These are phyloP conservation scores for Coemansia sp. DNA, from an alignment of 192 early-diverging fungal genomes.

Conservation along the genomic window DNA sequence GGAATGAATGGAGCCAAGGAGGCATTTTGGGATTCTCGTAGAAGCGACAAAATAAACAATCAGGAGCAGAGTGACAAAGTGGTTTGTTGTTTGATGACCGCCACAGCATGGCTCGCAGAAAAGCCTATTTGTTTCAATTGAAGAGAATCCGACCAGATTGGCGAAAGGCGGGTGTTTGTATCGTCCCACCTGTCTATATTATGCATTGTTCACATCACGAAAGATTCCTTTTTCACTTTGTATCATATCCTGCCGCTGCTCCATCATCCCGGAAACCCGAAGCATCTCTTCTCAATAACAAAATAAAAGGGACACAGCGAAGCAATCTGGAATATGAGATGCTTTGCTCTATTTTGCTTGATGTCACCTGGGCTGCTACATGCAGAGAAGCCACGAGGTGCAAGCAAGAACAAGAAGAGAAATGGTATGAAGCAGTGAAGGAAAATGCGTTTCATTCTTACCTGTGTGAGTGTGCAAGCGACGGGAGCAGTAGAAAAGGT, in stretches of 20 bases:
- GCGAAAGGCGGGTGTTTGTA: slow-evolving; percentile 1
- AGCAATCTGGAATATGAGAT: slow-evolving; percentile 5
- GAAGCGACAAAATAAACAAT: not conserved
- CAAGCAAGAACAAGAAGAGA: slow-evolving; percentile 7
- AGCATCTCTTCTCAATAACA: slow-evolving; percentile 5
- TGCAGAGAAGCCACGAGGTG: slow-evolving; percentile 12
- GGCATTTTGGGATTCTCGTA: not conserved
- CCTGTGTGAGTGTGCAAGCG: not conserved
- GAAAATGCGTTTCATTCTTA: not conserved
- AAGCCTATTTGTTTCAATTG: slow-evolving; percentile 1
- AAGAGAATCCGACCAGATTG: not conserved
- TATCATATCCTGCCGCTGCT: not conserved
- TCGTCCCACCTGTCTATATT: slow-evolving; percentile 1
- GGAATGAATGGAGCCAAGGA: slow-evolving; percentile 5
- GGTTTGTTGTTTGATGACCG: slow-evolving; percentile 6
- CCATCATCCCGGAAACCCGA: slow-evolving; percentile 6
- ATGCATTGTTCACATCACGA: not conserved
- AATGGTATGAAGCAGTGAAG: not conserved
- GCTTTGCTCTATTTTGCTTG: not conserved
- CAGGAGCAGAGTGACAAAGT: not conserved
- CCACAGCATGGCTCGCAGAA: not conserved
- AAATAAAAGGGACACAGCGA: slow-evolving; percentile 5
- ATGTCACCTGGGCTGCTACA: slow-evolving; percentile 9
- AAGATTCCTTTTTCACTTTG: slow-evolving; percentile 3
- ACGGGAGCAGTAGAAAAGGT: not conserved